A percentile compares a stretch with the other conserved stretches of the same genome.
phyloP scores from a whole-genome alignment of 2,329 filamentous ascomycete species.

The Orbilia quercus region DNA sequence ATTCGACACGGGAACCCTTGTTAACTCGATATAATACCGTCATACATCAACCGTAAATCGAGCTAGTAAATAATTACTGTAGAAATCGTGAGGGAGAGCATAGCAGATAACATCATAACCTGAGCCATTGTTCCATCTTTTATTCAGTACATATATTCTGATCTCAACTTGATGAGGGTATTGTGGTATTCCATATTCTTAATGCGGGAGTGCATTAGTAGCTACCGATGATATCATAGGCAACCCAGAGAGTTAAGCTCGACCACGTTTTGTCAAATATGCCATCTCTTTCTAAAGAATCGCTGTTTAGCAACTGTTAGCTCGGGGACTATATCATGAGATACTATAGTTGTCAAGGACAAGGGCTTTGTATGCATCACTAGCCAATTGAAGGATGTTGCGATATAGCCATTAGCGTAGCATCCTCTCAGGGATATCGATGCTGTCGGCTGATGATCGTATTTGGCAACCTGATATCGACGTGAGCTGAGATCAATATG shows the following conservation, averaged over 20 bases:
- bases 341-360: not conserved
- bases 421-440: slow-evolving; percentile 24
- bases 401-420: slow-evolving; percentile 2
- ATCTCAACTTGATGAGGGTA: slow-evolving; percentile 2
- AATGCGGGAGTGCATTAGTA: not conserved
- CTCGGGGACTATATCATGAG: slow-evolving; percentile 7
- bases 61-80: not conserved
- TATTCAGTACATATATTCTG: no score
- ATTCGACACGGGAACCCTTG: no score
- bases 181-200: not conserved
- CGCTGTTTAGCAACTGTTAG: slow-evolving; percentile 5
- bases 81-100: not conserved
- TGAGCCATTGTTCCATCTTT: no score
- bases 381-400: not conserved
- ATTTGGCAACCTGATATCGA: slow-evolving; percentile 7
- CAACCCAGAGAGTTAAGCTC: not conserved
- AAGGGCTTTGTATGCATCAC: not conserved
- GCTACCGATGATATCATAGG: slow-evolving; percentile 37
- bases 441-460: slow-evolving; percentile 2
- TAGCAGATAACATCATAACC: not conserved
- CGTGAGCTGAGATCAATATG: slow-evolving; percentile 1
- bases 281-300: slow-evolving; percentile 2
- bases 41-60: not conserved
- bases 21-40: not conserved
- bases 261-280: slow-evolving; percentile 35